These are phyloP conservation scores for Pyrenophora seminiperda DNA, from an alignment of 2,329 filamentous ascomycete species.

Conservation along the genomic window DNA sequence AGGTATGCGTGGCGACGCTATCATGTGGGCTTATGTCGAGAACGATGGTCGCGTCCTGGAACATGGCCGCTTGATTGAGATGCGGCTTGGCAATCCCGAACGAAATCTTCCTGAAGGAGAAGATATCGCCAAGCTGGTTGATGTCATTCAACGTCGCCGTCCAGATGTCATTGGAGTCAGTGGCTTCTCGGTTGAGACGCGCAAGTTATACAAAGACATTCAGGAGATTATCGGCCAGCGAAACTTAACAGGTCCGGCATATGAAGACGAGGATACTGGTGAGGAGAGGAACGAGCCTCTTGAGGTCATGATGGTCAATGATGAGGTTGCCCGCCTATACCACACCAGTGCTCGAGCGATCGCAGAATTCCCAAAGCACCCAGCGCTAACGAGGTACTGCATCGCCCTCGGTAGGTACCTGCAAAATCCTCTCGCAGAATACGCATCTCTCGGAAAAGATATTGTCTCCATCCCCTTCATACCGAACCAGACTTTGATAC, in stretches of 20 bases:
- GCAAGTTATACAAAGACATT: constrained; percentile 80
- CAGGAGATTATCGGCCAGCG: constrained; percentile 78
- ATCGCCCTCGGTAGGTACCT: constrained; percentile 87
- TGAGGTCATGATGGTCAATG: constrained; percentile 90
- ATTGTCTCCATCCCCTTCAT: constrained; percentile 87
- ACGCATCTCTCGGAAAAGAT: constrained; percentile 88
- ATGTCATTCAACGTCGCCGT: constrained; percentile 76
- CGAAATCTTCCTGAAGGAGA: constrained; percentile 68
- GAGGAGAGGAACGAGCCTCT: constrained; percentile 77
- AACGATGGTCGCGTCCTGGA: constrained; percentile 90
- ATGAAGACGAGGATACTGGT: constrained; percentile 73
- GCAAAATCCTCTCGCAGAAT: constrained; percentile 95
- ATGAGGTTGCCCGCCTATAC: constrained; percentile 95
- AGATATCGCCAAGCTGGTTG: constrained; percentile 72
- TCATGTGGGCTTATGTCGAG: constrained; percentile 91
- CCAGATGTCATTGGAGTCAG: constrained; percentile 91
- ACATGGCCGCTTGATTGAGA: constrained; percentile 82
- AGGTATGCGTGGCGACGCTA: constrained; percentile 77
- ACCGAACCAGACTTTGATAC: constrained; percentile 84
- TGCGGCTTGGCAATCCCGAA: constrained; percentile 70
- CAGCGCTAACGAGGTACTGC: constrained; percentile 83
- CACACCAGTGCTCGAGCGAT: constrained; percentile 83
- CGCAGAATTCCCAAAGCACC: constrained; percentile 79
- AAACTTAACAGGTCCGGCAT: constrained; percentile 78
- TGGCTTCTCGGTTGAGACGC: constrained; percentile 85